Conservation (phyloP, 805 yeast species). For the Cyberlindnera bimundalis region DNA sequence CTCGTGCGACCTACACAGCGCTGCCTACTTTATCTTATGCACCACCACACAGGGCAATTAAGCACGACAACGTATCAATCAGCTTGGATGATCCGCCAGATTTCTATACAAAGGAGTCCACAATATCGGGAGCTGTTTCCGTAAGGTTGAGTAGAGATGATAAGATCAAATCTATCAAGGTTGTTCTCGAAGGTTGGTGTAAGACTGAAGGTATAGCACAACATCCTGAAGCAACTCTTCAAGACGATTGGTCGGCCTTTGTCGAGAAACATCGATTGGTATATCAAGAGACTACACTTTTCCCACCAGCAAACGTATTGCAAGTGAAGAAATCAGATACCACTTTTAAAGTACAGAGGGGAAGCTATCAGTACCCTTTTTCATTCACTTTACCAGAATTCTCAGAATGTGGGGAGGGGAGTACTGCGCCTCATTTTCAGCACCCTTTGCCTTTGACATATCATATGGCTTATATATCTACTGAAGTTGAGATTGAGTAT, state of each 20-base stretch:
- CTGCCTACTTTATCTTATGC: not conserved
- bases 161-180: not conserved
- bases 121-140: not conserved
- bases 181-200: conserved; percentile 1
- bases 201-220: not conserved
- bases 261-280: not conserved
- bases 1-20: no score
- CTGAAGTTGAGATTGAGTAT: conserved; percentile 1
- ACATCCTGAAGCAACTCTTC: not conserved
- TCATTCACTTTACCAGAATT: not conserved
- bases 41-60: not conserved
- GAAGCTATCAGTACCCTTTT: not conserved
- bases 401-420: not conserved
- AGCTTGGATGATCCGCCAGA: not conserved
- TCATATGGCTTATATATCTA: not conserved
- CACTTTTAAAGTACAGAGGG: not conserved
- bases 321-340: conserved; percentile 1
- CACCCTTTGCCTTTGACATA: conserved; percentile 1
- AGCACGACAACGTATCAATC: not conserved
- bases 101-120: conserved; percentile 1
- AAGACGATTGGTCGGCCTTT: conserved; percentile 1
- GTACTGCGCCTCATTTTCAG: not conserved
- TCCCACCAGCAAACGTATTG: not conserved
- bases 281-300: not conserved
- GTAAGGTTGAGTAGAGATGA: not conserved